Evolutionary conservation across 169 alveolate species (phyloP).

Genomic region (Ichthyophthirius multifiliis): DNA sequence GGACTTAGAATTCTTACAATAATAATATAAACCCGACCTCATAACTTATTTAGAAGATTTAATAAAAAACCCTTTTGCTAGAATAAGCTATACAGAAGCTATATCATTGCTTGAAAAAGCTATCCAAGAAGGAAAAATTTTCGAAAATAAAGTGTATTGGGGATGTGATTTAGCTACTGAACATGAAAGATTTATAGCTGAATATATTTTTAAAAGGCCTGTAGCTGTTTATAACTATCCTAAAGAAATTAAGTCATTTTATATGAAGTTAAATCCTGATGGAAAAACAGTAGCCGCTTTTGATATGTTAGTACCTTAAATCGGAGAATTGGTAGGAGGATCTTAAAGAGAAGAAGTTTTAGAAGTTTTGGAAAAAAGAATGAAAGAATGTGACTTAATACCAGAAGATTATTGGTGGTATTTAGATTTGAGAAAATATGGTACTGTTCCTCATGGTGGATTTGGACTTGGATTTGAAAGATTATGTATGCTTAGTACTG

Average conservation of each 20-base stretch:
- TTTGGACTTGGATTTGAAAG: conserved; percentile 99
- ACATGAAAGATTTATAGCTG: conserved; percentile 96
- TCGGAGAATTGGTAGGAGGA: conserved; percentile 99
- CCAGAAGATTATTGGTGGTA: conserved; percentile 85
- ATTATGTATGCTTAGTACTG: conserved; percentile 97
- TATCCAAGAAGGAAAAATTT: conserved; percentile 15
- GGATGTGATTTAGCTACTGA: conserved; percentile 98
- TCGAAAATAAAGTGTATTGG: conserved; percentile 84
- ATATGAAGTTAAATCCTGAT: conserved; percentile 95
- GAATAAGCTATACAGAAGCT: conserved; percentile 97
- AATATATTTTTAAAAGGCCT: conserved; percentile 95
- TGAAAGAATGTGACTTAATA: conserved; percentile 86
- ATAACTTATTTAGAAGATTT: conserved; percentile 86
- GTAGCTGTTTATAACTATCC: conserved; percentile 98
- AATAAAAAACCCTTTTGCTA: conserved; percentile 89
- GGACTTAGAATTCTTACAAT: conserved; percentile 90
- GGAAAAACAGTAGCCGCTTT: conserved; percentile 96
- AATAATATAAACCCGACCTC: conserved; percentile 81
- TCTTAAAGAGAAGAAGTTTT: conserved; percentile 98
- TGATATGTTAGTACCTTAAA: conserved; percentile 95
- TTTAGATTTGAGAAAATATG: conserved; percentile 93
- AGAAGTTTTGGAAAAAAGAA: conserved; percentile 88
- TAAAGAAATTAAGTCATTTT: conserved; percentile 94
- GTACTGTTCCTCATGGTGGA: conserved; percentile 98
- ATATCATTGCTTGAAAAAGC: conserved; percentile 85